Conservation (phyloP, 192 early-diverging fungal genomes). For the Powellomyces hirtus region DNA sequence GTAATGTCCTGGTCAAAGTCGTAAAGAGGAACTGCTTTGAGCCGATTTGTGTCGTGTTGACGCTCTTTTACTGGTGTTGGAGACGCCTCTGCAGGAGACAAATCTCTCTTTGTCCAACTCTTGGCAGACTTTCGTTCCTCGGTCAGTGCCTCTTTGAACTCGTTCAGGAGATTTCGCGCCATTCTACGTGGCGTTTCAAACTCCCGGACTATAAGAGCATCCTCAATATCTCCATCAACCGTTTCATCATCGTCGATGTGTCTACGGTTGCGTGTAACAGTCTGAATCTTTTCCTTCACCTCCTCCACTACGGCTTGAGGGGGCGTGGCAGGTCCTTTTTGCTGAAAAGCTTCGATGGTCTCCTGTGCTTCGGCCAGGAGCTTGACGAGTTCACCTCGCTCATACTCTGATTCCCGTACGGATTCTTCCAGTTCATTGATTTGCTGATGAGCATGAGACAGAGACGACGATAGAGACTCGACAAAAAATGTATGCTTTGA, state of each 20-base stretch:
- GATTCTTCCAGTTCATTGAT: conserved; percentile 10
- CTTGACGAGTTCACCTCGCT: conserved; percentile 13
- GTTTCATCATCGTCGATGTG: too few species aligned
- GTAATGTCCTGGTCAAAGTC: background rate
- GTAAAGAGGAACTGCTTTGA: too few species aligned
- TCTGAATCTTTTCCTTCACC: too few species aligned
- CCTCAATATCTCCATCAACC: too few species aligned
- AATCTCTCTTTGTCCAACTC: too few species aligned
- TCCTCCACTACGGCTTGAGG: background rate
- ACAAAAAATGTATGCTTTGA: conserved; percentile 23
- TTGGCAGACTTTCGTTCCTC: background rate
- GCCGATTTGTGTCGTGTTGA: background rate
- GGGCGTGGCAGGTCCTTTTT: background rate
- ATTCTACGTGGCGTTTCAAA: background rate
- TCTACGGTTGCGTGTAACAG: too few species aligned
- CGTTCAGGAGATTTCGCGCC: conserved; percentile 24
- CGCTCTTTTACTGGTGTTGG: background rate
- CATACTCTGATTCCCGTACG: background rate
- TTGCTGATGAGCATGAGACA: conserved; percentile 23
- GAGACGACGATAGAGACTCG: conserved; percentile 21
- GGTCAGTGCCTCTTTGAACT: conserved; percentile 1
- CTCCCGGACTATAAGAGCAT: too few species aligned
- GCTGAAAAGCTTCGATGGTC: conserved; percentile 25
- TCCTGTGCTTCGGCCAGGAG: conserved; percentile 39
- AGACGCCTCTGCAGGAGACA: background rate